phyloP scores from a whole-genome alignment of 306 rosid species.

The Cajanus cajan region DNA sequence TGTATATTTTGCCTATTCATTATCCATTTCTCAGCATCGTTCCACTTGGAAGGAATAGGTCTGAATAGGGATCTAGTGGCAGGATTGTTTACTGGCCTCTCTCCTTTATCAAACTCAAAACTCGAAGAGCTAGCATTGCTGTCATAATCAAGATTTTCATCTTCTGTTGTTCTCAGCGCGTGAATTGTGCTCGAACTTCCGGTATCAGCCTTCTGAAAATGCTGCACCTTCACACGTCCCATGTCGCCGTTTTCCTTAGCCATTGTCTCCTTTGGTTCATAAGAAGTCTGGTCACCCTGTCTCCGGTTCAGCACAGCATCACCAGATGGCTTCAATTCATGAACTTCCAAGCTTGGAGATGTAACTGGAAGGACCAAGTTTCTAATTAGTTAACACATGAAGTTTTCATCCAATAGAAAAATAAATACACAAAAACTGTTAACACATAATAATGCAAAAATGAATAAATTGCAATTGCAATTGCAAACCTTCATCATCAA shows the following conservation, averaged over 20 bases:
- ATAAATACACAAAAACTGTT: background rate
- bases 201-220: constrained; percentile 45
- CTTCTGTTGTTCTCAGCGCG: constrained; percentile 59
- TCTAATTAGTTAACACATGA: constrained; percentile 8
- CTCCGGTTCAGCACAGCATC: constrained; percentile 28
- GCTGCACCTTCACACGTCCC: constrained; percentile 46
- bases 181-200: constrained; percentile 70
- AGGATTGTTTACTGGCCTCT: constrained; percentile 57
- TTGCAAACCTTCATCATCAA: constrained; percentile 70
- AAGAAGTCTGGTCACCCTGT: constrained; percentile 31
- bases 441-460: background rate
- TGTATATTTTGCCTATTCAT: constrained; percentile 65
- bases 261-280: constrained; percentile 46
- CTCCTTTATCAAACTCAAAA: constrained; percentile 94
- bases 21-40: constrained; percentile 97
- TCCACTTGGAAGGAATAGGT: constrained; percentile 93
- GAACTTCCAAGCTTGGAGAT: constrained; percentile 57
- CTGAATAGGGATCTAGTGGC: constrained; percentile 59
- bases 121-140: constrained; percentile 98
- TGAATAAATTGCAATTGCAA: background rate
- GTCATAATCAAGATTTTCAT: constrained; percentile 86
- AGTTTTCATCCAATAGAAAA: background rate
- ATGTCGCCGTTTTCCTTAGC: constrained; percentile 44
- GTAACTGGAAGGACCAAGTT: constrained; percentile 50
- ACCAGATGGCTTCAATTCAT: constrained; percentile 39